Evolutionary conservation across 345 rosid genomes (phyloP).

Genomic region (Sisymbrium irio): DNA sequence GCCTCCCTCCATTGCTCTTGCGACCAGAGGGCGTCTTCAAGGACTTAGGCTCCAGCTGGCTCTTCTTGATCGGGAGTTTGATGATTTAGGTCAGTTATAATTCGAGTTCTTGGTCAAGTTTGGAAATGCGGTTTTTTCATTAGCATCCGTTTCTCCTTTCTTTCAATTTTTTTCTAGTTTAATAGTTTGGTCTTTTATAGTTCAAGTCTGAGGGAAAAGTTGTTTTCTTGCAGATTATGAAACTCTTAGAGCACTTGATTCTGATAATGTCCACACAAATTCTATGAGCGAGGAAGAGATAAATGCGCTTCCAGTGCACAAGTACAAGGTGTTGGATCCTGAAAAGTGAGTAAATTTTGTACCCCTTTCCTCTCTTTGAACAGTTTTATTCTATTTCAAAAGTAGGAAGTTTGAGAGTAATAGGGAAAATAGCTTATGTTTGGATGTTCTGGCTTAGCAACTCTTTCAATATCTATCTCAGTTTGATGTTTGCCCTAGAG

Average conservation of each 20-base stretch:
- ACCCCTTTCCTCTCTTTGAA: not conserved
- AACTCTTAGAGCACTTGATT: slow-evolving; percentile 86
- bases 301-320: slow-evolving; percentile 83
- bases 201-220: not conserved
- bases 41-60: slow-evolving; percentile 97
- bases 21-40: slow-evolving; percentile 89
- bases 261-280: slow-evolving; percentile 56
- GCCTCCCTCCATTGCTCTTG: slow-evolving; percentile 88
- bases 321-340: slow-evolving; percentile 61
- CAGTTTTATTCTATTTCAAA: not conserved
- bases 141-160: not conserved
- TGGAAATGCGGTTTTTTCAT: not conserved
- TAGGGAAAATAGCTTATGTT: not conserved
- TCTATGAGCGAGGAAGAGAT: slow-evolving; percentile 98
- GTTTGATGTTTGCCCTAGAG: not conserved
- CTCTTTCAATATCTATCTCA: not conserved
- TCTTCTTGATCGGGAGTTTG: slow-evolving; percentile 91
- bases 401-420: not conserved
- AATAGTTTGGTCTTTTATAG: not conserved
- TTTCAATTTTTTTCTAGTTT: not conserved
- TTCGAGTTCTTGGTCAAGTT: not conserved
- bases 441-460: not conserved
- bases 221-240: slow-evolving; percentile 66
- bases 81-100: slow-evolving; percentile 67
- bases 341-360: slow-evolving; percentile 37